A percentile compares a stretch with the other conserved stretches of the same genome.
Conservation (phyloP, 371 early-diverging fungal genomes). For the Mortierella sp. region DNA sequence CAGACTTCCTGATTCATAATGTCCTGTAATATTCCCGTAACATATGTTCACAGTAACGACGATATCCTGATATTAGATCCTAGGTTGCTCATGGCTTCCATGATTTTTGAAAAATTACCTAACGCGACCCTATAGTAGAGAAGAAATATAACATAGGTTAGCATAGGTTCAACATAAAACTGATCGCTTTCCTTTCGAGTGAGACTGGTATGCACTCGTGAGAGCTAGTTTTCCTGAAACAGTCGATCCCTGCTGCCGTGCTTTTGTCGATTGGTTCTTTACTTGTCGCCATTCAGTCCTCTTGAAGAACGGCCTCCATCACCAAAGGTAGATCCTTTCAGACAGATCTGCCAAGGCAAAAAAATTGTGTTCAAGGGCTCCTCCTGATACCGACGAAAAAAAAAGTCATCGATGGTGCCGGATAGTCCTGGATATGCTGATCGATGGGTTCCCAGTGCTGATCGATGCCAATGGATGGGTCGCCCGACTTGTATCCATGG, state of each 20-base stretch:
- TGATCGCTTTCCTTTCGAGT: neutral
- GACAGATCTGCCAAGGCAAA: neutral
- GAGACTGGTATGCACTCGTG: neutral
- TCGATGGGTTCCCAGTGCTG: neutral
- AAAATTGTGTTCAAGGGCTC: neutral
- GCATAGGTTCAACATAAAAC: neutral
- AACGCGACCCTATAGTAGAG: constrained; percentile 54
- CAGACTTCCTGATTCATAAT: constrained; percentile 23
- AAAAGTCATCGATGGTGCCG: neutral
- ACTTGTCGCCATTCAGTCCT: neutral
- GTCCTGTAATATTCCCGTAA: neutral
- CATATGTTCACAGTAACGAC: neutral
- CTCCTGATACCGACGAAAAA: neutral
- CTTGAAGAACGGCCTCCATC: neutral
- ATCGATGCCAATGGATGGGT: neutral
- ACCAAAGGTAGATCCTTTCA: neutral
- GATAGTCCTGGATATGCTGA: neutral
- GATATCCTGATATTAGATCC: neutral
- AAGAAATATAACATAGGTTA: neutral
- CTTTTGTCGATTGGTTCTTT: no score
- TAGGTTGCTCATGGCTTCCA: no score
- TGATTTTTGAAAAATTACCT: constrained; percentile 25
- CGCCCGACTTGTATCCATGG: neutral
- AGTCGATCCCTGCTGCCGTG: neutral
- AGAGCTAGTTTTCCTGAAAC: no score